phyloP scores from a whole-genome alignment of 768 basidiomycete species.

The Dentipellis fragilis region DNA sequence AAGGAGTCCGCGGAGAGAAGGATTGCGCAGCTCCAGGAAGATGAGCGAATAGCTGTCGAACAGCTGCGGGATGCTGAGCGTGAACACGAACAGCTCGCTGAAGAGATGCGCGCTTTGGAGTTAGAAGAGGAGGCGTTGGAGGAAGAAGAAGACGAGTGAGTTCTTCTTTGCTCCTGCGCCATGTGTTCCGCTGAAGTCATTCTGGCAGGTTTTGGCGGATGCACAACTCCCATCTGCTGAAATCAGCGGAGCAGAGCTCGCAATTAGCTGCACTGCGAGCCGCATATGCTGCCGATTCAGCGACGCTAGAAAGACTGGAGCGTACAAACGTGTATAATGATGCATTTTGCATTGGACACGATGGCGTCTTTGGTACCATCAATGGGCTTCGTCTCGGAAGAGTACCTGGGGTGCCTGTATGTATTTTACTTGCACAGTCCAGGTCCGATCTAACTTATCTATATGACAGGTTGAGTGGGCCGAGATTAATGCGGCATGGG shows the following conservation, averaged over 20 bases:
- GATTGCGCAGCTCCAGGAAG: constrained; percentile 61
- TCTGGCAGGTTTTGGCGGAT: constrained; percentile 66
- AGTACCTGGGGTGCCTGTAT: constrained; percentile 70
- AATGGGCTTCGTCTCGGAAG: constrained; percentile 90
- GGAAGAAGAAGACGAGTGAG: constrained; percentile 76
- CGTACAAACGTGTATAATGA: constrained; percentile 94
- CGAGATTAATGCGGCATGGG: constrained; percentile 99
- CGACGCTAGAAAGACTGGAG: constrained; percentile 74
- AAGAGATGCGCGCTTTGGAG: constrained; percentile 62
- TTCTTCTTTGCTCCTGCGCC: constrained; percentile 7
- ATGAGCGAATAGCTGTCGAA: constrained; percentile 60
- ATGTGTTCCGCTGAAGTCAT: not conserved
- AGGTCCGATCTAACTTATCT: constrained; percentile 6
- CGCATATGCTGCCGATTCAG: constrained; percentile 69
- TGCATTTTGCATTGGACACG: constrained; percentile 91
- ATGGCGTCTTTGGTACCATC: constrained; percentile 95
- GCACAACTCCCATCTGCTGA: constrained; percentile 64
- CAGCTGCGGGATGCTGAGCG: constrained; percentile 69
- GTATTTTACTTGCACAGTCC: constrained; percentile 16
- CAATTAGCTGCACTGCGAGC: constrained; percentile 66
- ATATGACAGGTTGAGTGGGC: constrained; percentile 81
- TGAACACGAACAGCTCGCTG: constrained; percentile 67
- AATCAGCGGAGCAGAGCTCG: constrained; percentile 53
- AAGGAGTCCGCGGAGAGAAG: constrained; percentile 61
- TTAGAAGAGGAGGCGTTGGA: constrained; percentile 71